phyloP scores from a whole-genome alignment of 164 flowering plant genomes.

The Liriodendron chinense region DNA sequence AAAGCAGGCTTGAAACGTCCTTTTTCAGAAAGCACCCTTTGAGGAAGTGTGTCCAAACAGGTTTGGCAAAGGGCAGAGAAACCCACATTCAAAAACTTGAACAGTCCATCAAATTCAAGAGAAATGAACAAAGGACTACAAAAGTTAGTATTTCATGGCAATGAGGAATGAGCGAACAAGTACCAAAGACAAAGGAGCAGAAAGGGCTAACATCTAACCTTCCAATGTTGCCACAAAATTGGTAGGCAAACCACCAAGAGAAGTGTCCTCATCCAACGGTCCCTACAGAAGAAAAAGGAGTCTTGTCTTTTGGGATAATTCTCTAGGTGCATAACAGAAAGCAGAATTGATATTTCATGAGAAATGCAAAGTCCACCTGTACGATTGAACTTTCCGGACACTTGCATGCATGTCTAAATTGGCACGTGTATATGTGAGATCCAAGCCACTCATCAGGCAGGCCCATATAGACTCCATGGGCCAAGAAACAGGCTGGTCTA shows the following conservation, averaged over 20 bases:
- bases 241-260: constrained; percentile 47
- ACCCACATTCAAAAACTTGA: not conserved
- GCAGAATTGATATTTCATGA: constrained; percentile 10
- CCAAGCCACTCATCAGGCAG: not conserved
- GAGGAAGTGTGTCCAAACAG: not conserved
- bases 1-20: too few species aligned
- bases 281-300: constrained; percentile 9
- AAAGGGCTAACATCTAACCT: constrained; percentile 31
- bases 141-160: not conserved
- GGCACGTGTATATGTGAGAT: not conserved
- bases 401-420: not conserved
- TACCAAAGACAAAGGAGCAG: not conserved
- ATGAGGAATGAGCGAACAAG: not conserved
- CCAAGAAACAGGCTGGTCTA: not conserved
- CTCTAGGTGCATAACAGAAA: not conserved
- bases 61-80: not conserved
- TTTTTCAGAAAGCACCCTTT: too few species aligned
- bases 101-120: not conserved
- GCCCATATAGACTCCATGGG: not conserved
- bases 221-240: constrained; percentile 68
- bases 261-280: constrained; percentile 58
- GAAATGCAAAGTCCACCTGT: not conserved
- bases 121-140: not conserved
- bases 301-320: not conserved
- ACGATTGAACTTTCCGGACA: too few species aligned